Evolutionary conservation across 257 asterid genomes (phyloP), one percentile per base, ranked within the genome.

Genomic region (Leonotis leonurus): DNA sequence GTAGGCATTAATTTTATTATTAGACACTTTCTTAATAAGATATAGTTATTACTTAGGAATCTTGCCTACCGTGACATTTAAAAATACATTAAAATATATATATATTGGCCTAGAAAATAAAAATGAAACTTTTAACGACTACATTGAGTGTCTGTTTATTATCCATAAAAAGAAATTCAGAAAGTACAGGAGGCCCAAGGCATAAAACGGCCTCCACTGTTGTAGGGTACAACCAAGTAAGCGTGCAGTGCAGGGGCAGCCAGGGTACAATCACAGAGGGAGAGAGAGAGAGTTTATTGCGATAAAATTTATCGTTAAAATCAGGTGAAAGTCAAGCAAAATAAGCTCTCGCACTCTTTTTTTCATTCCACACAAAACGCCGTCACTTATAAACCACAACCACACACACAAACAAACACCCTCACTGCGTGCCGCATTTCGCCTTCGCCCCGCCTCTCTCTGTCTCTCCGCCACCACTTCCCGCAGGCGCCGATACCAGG

Each of bases 351-450:
- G 2, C 52, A 9, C 66, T 16, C 16, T 7, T 41, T 49, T 9
- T 32, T 12, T n/a, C 60, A 14, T 56, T 12, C 7, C 58, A 6
- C 58, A 8, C 65, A 44, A 17, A 55, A 27, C 74, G 80, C 78
- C 83, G 80, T 69, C 83, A 64, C 60, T 21, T 67, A 51, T 70
- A 62, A 44, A 54, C 59, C 67, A 52, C 70, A 22, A 36, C 22
- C 59, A 50, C 62, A 52, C 72, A 16, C 67, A 48, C 64, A 7
- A 0, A 48, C 64, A 7, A 0, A 29, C 74, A 70, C 77, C 21
- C 71, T 69, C 63, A 62, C 69, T 77, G 64, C 58, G 74, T 70
- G 72, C 64, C 53, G 62, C 64, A 29, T 57, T 7, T 56, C 60
- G 26, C 60, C 26, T 1, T 32, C 56, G 20, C 21, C 21, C 63